phyloP scores from a whole-genome alignment of 1,284 basidiomycete species.

The Heterobasidion irregulare region DNA sequence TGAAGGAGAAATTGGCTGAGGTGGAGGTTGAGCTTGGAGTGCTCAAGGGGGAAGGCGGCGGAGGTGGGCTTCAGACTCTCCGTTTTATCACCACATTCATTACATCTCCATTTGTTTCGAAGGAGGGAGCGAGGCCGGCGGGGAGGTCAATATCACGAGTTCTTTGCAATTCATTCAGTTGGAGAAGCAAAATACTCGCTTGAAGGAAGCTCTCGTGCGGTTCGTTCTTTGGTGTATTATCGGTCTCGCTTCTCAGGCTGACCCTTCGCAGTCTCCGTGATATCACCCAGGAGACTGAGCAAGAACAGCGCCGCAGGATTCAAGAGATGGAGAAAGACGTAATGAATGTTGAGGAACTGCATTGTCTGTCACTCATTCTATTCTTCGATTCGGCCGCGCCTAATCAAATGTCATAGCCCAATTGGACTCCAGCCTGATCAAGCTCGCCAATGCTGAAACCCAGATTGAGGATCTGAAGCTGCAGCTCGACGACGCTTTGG shows the following conservation, averaged over 20 bases:
- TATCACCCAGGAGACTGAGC: constrained; percentile 80
- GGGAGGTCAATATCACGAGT: constrained; percentile 43
- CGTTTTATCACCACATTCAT: not conserved
- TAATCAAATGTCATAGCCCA: constrained; percentile 39
- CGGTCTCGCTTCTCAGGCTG: constrained; percentile 7
- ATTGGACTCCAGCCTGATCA: constrained; percentile 73
- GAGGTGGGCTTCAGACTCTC: constrained; percentile 20
- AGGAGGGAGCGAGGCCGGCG: constrained; percentile 26
- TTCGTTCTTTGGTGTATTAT: constrained; percentile 21
- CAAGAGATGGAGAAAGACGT: constrained; percentile 88
- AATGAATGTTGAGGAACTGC: constrained; percentile 57
- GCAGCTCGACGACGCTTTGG: constrained; percentile 92
- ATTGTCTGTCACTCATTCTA: constrained; percentile 33
- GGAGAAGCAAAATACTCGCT: constrained; percentile 91
- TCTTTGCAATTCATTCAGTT: constrained; percentile 84
- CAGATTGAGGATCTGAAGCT: constrained; percentile 92
- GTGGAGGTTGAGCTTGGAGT: constrained; percentile 81
- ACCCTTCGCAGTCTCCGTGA: constrained; percentile 64
- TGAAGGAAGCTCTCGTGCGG: constrained; percentile 91
- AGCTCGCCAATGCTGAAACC: constrained; percentile 77
- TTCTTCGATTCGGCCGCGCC: not conserved
- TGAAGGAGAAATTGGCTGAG: constrained; percentile 75
- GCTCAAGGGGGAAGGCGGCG: constrained; percentile 43
- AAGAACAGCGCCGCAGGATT: constrained; percentile 77
- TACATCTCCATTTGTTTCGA: constrained; percentile 2